A percentile compares a stretch with the other conserved stretches of the same genome.
Conservation (phyloP, 2,329 filamentous ascomycete species). For the Aureobasidium sp. region DNA sequence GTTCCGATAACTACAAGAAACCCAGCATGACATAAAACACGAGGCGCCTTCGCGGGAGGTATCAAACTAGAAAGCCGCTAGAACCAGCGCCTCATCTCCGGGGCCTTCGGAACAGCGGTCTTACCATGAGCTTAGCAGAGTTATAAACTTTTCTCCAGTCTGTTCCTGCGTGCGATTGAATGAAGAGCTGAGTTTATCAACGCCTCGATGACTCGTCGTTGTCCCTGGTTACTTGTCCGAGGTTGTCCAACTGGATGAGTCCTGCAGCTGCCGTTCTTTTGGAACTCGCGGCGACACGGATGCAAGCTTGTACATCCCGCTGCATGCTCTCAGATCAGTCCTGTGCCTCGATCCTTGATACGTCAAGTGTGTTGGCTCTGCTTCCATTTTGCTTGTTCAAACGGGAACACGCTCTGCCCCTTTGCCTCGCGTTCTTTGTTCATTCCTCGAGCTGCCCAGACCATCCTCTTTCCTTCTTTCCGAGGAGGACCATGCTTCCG, state of each 20-base stretch:
- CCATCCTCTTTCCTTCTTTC: background rate
- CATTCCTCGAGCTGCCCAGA: background rate
- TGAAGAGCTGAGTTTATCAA: background rate
- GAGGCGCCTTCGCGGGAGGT: slow-evolving; percentile 6
- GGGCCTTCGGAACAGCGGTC: slow-evolving; percentile 13
- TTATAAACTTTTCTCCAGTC: slow-evolving; percentile 5
- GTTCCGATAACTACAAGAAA: background rate
- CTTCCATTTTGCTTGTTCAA: slow-evolving; percentile 1
- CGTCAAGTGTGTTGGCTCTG: slow-evolving; percentile 5
- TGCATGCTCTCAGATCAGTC: slow-evolving; percentile 12
- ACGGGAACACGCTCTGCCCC: background rate
- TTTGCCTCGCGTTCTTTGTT: background rate
- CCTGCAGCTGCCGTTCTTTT: slow-evolving; percentile 3
- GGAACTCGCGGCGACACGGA: slow-evolving; percentile 11
- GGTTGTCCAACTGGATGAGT: slow-evolving; percentile 1
- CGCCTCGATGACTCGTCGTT: slow-evolving; percentile 2
- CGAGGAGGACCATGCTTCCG: background rate
- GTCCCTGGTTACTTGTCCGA: slow-evolving; percentile 3
- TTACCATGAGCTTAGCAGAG: slow-evolving; percentile 6
- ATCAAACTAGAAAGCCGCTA: slow-evolving; percentile 15
- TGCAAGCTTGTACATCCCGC: slow-evolving; percentile 12
- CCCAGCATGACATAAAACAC: slow-evolving; percentile 13
- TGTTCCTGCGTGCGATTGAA: slow-evolving; percentile 3
- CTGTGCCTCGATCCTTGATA: slow-evolving; percentile 7
- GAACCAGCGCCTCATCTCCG: slow-evolving; percentile 13